Percentiles rank a stretch among this genome's conserved stretches.
Conservation (phyloP, 306 rosid species). For the Cicer yamashitae region DNA sequence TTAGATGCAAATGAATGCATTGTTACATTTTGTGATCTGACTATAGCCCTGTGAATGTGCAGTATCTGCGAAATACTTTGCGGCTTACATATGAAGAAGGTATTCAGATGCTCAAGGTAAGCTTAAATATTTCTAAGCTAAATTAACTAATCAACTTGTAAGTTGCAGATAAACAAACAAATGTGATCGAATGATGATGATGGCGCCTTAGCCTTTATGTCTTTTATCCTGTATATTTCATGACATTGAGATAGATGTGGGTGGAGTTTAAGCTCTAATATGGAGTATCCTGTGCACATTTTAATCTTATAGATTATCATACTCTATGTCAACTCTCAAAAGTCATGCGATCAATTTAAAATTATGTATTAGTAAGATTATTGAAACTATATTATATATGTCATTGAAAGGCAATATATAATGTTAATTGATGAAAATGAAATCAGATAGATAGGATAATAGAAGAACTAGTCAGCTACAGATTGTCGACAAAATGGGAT, state of each 20-base stretch:
- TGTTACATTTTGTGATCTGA: slow-evolving; percentile 40
- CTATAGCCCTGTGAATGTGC: slow-evolving; percentile 45
- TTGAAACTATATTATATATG: slow-evolving; percentile 7
- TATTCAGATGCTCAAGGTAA: slow-evolving; percentile 89
- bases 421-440: not conserved
- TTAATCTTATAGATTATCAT: slow-evolving; percentile 14
- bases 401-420: not conserved
- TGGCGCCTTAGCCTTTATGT: not conserved
- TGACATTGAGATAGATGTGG: not conserved
- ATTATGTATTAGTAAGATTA: not conserved
- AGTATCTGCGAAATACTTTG: slow-evolving; percentile 82
- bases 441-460: not conserved
- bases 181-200: slow-evolving; percentile 21
- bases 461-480: not conserved
- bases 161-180: not conserved
- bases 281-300: not conserved
- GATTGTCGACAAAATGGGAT: not conserved
- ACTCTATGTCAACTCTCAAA: slow-evolving; percentile 1
- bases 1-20: not conserved
- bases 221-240: not conserved
- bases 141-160: not conserved
- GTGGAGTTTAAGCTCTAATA: not conserved
- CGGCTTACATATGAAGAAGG: slow-evolving; percentile 93
- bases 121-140: not conserved
- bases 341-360: not conserved